phyloP scores from a whole-genome alignment of 2,329 filamentous ascomycete genomes.

The Claviceps sp. region DNA sequence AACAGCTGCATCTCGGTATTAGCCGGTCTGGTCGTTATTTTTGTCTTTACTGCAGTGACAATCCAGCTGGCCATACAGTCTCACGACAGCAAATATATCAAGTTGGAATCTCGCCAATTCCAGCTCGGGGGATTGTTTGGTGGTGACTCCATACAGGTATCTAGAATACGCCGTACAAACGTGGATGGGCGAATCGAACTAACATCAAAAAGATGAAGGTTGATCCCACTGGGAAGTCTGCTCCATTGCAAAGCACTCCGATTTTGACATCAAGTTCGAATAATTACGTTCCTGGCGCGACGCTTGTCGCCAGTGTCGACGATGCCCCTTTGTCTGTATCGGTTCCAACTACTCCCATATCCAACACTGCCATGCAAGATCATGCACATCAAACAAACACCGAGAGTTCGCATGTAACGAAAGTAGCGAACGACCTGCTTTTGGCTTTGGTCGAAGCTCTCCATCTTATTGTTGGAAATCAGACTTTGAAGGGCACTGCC shows the following conservation, averaged over 20 bases:
- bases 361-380: background rate
- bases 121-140: constrained; percentile 12
- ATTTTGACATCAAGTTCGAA: background rate
- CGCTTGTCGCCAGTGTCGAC: background rate
- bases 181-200: background rate
- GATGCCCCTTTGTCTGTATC: background rate
- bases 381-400: background rate
- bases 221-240: background rate
- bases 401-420: background rate
- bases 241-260: background rate
- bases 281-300: background rate
- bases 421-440: constrained; percentile 2
- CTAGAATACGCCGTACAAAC: background rate
- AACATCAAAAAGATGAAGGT: background rate
- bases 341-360: background rate
- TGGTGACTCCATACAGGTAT: constrained; percentile 8
- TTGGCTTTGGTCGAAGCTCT: constrained; percentile 9
- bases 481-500: background rate
- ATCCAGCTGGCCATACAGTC: background rate
- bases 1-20: background rate
- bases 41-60: constrained; percentile 3
- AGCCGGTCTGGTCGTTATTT: constrained; percentile 2
- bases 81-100: background rate
- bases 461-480: background rate
- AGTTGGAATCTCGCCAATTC: constrained; percentile 11